A percentile compares a stretch with the other conserved stretches of the same genome.
Conservation (phyloP, 2,329 filamentous ascomycete genomes). For the Phoma sp. region DNA sequence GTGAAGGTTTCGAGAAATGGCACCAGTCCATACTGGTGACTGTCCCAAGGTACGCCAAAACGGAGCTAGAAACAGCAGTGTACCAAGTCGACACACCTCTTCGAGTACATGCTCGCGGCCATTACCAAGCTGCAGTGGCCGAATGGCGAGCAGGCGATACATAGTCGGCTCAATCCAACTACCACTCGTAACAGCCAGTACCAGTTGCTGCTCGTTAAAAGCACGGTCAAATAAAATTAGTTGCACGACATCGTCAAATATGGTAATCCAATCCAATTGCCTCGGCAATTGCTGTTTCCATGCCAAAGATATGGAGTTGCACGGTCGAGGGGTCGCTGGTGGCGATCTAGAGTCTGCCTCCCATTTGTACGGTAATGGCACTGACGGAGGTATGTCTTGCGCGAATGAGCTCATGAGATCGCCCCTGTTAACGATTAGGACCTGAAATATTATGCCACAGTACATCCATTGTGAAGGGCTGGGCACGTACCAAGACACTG, state of each 20-base stretch:
- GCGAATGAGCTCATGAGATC: constrained; percentile 40
- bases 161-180: constrained; percentile 41
- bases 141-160: constrained; percentile 33
- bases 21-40: constrained; percentile 35
- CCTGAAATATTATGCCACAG: neutral
- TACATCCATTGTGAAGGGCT: neutral
- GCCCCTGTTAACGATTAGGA: constrained; percentile 22
- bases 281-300: constrained; percentile 60
- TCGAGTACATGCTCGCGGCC: constrained; percentile 30
- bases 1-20: constrained; percentile 31
- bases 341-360: constrained; percentile 51
- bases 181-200: constrained; percentile 33
- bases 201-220: constrained; percentile 32
- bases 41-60: constrained; percentile 37
- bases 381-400: constrained; percentile 36
- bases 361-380: constrained; percentile 38
- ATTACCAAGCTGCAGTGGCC: constrained; percentile 27
- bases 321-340: constrained; percentile 67
- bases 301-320: constrained; percentile 61
- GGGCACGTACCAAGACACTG: constrained; percentile 34
- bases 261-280: constrained; percentile 34
- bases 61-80: constrained; percentile 37
- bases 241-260: constrained; percentile 39
- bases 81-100: constrained; percentile 41
- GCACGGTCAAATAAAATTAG: constrained; percentile 35